A percentile compares a stretch with the other conserved stretches of the same genome.
Evolutionary conservation across 2,329 filamentous ascomycete species (phyloP).

Genomic region (Aspergillus vadensis): DNA sequence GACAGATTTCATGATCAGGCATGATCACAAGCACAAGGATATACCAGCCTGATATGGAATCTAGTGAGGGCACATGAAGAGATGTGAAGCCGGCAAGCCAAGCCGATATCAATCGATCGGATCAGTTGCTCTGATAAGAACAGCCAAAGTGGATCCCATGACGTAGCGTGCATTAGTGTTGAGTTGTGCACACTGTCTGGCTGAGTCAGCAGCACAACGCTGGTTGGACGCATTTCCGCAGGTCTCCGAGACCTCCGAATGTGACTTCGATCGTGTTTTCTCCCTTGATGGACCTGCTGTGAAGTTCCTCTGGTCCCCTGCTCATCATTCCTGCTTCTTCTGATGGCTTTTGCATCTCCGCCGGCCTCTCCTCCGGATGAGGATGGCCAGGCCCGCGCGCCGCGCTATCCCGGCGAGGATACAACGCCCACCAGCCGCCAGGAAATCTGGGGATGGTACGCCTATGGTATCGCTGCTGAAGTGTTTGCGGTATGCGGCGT

Average conservation of each 20-base stretch:
- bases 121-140: neutral
- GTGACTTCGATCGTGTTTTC: neutral
- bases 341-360: conserved; percentile 18
- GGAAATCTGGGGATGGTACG: conserved; percentile 88
- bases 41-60: too few species aligned
- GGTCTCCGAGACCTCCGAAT: neutral
- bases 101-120: neutral
- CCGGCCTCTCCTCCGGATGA: conserved; percentile 19
- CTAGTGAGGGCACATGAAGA: neutral
- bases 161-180: neutral
- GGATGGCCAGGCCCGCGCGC: conserved; percentile 32
- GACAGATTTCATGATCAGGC: neutral
- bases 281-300: neutral
- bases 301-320: neutral
- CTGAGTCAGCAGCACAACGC: neutral
- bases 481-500: conserved; percentile 88
- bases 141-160: neutral
- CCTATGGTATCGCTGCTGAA: conserved; percentile 91
- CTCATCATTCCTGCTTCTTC: neutral
- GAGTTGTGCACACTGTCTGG: neutral
- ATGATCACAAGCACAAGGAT: neutral
- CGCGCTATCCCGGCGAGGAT: conserved; percentile 77
- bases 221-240: neutral
- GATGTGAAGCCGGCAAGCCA: neutral
- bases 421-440: conserved; percentile 76